Evolutionary conservation across 2,329 filamentous ascomycete genomes (phyloP).

Genomic region (Emmonsia crescens): DNA sequence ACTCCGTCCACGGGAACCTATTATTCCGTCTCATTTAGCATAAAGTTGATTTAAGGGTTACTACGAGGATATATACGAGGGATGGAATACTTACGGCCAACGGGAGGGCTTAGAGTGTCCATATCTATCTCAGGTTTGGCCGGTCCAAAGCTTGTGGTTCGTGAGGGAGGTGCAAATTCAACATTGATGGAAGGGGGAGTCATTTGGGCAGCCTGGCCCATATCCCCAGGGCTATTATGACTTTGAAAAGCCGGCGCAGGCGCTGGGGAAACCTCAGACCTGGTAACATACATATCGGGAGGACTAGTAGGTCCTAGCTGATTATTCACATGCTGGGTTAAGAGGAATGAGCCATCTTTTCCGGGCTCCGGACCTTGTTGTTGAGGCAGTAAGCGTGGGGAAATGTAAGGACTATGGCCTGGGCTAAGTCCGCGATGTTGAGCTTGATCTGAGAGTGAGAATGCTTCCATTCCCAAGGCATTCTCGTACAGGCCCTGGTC

Average conservation of each 20-base stretch:
- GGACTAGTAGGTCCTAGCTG: slow-evolving; percentile 37
- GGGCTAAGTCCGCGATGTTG: slow-evolving; percentile 47
- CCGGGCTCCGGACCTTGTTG: slow-evolving; percentile 53
- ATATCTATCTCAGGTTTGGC: slow-evolving; percentile 54
- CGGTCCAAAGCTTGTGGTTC: slow-evolving; percentile 55
- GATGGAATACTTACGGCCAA: slow-evolving; percentile 35
- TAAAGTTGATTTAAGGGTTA: slow-evolving; percentile 7
- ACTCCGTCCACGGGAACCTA: slow-evolving; percentile 46
- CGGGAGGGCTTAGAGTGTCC: slow-evolving; percentile 74
- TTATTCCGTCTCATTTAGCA: slow-evolving; percentile 14
- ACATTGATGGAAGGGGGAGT: slow-evolving; percentile 92
- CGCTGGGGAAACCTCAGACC: slow-evolving; percentile 36
- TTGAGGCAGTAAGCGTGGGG: slow-evolving; percentile 56
- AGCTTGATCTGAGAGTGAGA: slow-evolving; percentile 62
- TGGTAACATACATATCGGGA: slow-evolving; percentile 42
- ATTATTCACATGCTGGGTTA: slow-evolving; percentile 37
- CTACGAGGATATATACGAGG: not conserved
- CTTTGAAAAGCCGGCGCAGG: slow-evolving; percentile 38
- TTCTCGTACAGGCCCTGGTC: slow-evolving; percentile 67
- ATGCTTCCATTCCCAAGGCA: slow-evolving; percentile 64
- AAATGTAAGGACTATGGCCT: slow-evolving; percentile 60
- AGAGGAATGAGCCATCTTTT: slow-evolving; percentile 32
- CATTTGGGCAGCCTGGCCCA: slow-evolving; percentile 63
- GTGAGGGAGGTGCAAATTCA: slow-evolving; percentile 70
- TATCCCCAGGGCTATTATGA: slow-evolving; percentile 44